phyloP scores from a whole-genome alignment of 129 eudicot species.

The Centrapalus pauciflorus region DNA sequence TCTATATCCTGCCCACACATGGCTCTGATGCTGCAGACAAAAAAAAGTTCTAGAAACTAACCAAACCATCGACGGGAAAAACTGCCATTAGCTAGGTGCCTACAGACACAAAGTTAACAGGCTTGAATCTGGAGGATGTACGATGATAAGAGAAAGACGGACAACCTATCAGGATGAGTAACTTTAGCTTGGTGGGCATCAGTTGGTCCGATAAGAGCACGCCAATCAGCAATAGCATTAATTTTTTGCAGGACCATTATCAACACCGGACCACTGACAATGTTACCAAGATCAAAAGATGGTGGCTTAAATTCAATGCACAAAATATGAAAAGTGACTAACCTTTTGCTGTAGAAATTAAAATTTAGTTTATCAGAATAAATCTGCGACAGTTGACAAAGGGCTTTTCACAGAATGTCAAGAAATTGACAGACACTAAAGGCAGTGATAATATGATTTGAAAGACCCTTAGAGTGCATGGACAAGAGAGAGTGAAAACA shows the following conservation, averaged over 20 bases:
- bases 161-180: constrained; percentile 74
- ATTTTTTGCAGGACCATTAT: constrained; percentile 77
- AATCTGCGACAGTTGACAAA: neutral
- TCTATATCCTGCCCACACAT: constrained; percentile 46
- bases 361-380: neutral
- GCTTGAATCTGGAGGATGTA: neutral
- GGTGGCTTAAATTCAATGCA: neutral
- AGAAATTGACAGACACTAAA: neutral
- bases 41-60: neutral
- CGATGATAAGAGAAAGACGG: neutral
- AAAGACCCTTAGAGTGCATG: neutral
- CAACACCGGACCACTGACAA: constrained; percentile 74
- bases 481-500: neutral
- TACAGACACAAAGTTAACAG: no score
- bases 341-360: neutral
- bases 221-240: constrained; percentile 85
- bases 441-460: neutral
- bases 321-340: neutral
- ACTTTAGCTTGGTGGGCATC: constrained; percentile 69
- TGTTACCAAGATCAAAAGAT: constrained; percentile 1
- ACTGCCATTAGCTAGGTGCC: neutral
- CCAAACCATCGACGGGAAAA: neutral
- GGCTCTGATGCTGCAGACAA: constrained; percentile 51
- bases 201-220: constrained; percentile 52
- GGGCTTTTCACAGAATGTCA: constrained; percentile 2